Percentiles rank a stretch among this genome's conserved stretches.
phyloP scores from a whole-genome alignment of 1,139 yeast species.

The Blastobotrys petasosporus region DNA sequence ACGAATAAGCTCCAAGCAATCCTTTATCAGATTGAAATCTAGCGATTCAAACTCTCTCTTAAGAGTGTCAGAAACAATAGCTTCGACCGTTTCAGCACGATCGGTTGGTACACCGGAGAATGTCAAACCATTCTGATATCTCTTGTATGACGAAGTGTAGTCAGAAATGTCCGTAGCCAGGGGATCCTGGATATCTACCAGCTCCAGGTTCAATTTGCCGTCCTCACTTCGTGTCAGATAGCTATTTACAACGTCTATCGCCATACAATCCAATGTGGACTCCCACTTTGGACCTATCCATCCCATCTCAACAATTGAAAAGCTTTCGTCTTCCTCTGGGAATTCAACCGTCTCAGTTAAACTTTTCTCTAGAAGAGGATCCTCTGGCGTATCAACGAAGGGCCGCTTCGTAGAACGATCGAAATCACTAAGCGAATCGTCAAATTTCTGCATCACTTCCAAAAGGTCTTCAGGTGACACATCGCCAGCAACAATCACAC shows the following conservation, averaged over 20 bases:
- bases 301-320: conserved; percentile 66
- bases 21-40: conserved; percentile 60
- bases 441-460: conserved; percentile 56
- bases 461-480: conserved; percentile 71
- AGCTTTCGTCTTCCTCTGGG: conserved; percentile 84
- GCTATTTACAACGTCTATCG: conserved; percentile 64
- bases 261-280: conserved; percentile 52
- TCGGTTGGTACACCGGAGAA: conserved; percentile 75
- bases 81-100: conserved; percentile 48
- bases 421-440: conserved; percentile 45
- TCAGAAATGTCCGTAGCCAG: conserved; percentile 66
- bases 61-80: conserved; percentile 47
- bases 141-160: conserved; percentile 57
- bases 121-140: conserved; percentile 52
- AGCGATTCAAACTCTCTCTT: conserved; percentile 47
- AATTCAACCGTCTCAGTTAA: conserved; percentile 56
- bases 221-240: conserved; percentile 57
- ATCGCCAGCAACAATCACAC: conserved; percentile 77
- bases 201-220: conserved; percentile 62
- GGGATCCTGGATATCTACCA: conserved; percentile 81
- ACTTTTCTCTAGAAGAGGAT: conserved; percentile 36
- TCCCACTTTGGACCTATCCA: conserved; percentile 78
- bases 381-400: conserved; percentile 65
- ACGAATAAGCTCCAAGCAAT: conserved; percentile 59
- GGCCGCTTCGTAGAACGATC: conserved; percentile 51